These are phyloP conservation scores for Kodamaea sp. DNA, from an alignment of 1,139 yeast species.

Conservation along the genomic window DNA sequence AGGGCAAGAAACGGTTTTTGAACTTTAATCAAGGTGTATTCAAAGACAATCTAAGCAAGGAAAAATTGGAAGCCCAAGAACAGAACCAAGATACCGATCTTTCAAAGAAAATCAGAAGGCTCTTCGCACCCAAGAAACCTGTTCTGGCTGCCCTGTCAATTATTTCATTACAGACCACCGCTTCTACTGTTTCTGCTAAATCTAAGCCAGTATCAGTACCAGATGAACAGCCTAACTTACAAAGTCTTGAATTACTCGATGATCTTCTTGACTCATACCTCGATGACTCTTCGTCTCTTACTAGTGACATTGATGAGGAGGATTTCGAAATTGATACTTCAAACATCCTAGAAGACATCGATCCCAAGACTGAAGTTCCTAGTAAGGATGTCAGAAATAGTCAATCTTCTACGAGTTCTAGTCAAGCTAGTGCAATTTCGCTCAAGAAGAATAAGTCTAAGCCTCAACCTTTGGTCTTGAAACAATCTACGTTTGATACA, in stretches of 20 bases:
- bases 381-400: not conserved
- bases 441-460: conserved; percentile 1
- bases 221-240: conserved; percentile 2
- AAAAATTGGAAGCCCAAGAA: not conserved
- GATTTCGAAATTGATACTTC: conserved; percentile 13
- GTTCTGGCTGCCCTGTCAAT: not conserved
- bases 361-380: not conserved
- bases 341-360: conserved; percentile 4
- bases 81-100: conserved; percentile 17
- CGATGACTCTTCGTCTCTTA: conserved; percentile 41
- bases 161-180: not conserved
- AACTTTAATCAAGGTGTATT: conserved; percentile 22
- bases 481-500: conserved; percentile 6
- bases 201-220: not conserved
- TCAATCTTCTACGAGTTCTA: not conserved
- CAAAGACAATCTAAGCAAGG: conserved; percentile 5
- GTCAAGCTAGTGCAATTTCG: not conserved
- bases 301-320: conserved; percentile 29
- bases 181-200: not conserved
- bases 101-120: conserved; percentile 27
- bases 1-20: conserved; percentile 23
- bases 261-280: conserved; percentile 47
- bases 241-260: conserved; percentile 42
- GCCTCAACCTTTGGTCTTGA: conserved; percentile 7
- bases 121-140: conserved; percentile 22